phyloP scores from a whole-genome alignment of 768 basidiomycete species.

The Rhizopogon rudus region DNA sequence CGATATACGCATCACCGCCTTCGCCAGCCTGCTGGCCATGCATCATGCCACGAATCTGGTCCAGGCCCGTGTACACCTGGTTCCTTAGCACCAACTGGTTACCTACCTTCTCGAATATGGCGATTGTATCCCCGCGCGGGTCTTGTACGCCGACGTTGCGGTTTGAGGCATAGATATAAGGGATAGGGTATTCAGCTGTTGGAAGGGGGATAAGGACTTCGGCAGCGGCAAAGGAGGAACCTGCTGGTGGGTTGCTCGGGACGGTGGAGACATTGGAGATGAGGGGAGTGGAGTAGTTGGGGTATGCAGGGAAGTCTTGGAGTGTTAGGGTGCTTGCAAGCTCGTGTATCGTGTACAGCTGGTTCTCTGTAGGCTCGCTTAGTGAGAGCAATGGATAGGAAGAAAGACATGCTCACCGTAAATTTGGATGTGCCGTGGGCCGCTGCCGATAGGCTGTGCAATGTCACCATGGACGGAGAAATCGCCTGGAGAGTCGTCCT shows the following conservation, averaged over 20 bases:
- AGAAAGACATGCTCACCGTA: slow-evolving; percentile 19
- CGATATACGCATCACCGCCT: slow-evolving; percentile 46
- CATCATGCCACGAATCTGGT: slow-evolving; percentile 65
- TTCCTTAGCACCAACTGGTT: slow-evolving; percentile 35
- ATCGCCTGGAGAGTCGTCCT: slow-evolving; percentile 34
- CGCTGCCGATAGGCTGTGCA: slow-evolving; percentile 55
- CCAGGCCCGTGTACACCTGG: slow-evolving; percentile 58
- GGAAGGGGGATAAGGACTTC: slow-evolving; percentile 59
- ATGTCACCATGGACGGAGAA: slow-evolving; percentile 60
- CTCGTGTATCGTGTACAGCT: slow-evolving; percentile 52
- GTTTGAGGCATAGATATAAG: slow-evolving; percentile 66
- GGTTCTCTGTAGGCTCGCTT: slow-evolving; percentile 32
- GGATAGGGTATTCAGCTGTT: slow-evolving; percentile 38
- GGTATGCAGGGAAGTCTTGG: slow-evolving; percentile 42
- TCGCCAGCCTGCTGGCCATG: slow-evolving; percentile 38
- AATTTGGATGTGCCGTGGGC: slow-evolving; percentile 50
- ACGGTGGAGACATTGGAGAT: slow-evolving; percentile 47
- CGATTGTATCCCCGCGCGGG: slow-evolving; percentile 57
- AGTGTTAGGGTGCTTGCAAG: slow-evolving; percentile 52
- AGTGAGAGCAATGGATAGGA: background rate
- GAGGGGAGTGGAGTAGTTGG: slow-evolving; percentile 47
- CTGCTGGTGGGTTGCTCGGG: slow-evolving; percentile 34
- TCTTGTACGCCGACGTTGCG: slow-evolving; percentile 51
- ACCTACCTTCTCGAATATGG: slow-evolving; percentile 48
- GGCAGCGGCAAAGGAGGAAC: slow-evolving; percentile 43